A percentile compares a stretch with the other conserved stretches of the same genome.
These are phyloP conservation scores for Coleophoma eucalyptorum DNA, from an alignment of 2,329 filamentous ascomycete genomes.

Conservation along the genomic window DNA sequence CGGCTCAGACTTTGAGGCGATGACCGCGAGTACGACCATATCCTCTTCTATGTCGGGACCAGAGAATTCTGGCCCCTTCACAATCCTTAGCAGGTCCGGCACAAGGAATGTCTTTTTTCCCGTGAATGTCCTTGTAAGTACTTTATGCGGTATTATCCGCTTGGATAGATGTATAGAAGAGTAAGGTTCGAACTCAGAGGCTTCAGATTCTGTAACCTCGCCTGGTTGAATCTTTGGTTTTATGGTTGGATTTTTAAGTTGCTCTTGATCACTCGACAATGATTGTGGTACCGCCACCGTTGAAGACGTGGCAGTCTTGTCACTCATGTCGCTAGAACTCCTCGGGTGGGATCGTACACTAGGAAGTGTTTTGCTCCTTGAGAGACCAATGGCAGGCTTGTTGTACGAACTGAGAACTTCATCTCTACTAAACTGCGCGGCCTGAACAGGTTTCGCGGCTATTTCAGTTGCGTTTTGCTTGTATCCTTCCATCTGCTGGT, in stretches of 20 bases:
- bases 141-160: conserved; percentile 76
- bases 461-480: conserved; percentile 54
- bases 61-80: conserved; percentile 80
- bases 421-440: conserved; percentile 57
- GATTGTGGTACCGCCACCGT: conserved; percentile 16
- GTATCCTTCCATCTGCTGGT: conserved; percentile 55
- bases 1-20: conserved; percentile 85
- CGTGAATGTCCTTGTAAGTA: conserved; percentile 72
- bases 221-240: conserved; percentile 22
- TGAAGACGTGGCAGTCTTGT: conserved; percentile 1
- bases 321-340: conserved; percentile 6
- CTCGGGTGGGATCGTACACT: conserved; percentile 16
- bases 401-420: conserved; percentile 44
- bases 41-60: conserved; percentile 82
- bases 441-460: conserved; percentile 41
- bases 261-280: neutral
- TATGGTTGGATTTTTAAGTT: conserved; percentile 4
- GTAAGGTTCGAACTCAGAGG: conserved; percentile 76
- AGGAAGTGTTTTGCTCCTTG: conserved; percentile 35
- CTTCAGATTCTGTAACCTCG: conserved; percentile 40
- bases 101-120: conserved; percentile 75
- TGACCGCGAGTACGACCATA: conserved; percentile 82
- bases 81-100: conserved; percentile 73
- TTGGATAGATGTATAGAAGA: conserved; percentile 81
- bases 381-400: conserved; percentile 27